Percentiles rank a stretch among this genome's conserved stretches.
Evolutionary conservation across 2,329 filamentous ascomycete species (phyloP).

Genomic region (Zymoseptoria brevis): DNA sequence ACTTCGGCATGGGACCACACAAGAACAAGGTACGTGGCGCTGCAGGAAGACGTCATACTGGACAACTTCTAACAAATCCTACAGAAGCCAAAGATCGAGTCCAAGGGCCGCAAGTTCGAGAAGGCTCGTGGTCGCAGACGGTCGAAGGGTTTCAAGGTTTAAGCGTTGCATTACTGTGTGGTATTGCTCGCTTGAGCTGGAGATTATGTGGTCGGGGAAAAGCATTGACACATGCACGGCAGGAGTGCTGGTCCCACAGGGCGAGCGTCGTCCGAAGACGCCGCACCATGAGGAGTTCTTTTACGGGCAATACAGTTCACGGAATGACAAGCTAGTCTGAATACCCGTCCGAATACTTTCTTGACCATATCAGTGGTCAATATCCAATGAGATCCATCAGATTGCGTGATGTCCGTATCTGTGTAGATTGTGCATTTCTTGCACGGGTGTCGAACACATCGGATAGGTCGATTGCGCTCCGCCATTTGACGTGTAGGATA

Average conservation of each 20-base stretch:
- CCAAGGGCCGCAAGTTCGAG: conserved; percentile 99
- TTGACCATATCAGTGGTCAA: not conserved
- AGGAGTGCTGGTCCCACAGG: conserved; percentile 3
- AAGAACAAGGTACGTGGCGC: conserved; percentile 71
- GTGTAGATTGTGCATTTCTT: too few relatives aligned
- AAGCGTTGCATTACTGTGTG: conserved; percentile 39
- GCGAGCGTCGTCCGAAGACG: conserved; percentile 9
- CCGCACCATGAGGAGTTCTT: conserved; percentile 2
- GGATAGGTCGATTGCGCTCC: not conserved
- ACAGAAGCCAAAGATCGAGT: conserved; percentile 91
- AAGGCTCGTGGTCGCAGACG: conserved; percentile 96
- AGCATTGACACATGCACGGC: not conserved
- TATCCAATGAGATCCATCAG: not conserved
- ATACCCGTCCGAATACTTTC: not conserved
- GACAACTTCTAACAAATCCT: conserved; percentile 15
- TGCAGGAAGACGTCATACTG: not conserved
- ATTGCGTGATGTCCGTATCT: not conserved
- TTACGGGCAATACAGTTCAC: conserved; percentile 13
- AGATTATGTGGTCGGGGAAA: not conserved
- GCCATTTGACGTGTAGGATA: not conserved
- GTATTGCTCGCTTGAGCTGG: not conserved
- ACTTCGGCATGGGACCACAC: conserved; percentile 98
- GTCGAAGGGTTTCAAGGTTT: conserved; percentile 99
- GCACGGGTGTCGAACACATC: too few relatives aligned
- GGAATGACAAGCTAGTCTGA: conserved; percentile 16